Base-by-base conservation (phyloP, 768 basidiomycete genomes). In the Chiua virens region DNA sequence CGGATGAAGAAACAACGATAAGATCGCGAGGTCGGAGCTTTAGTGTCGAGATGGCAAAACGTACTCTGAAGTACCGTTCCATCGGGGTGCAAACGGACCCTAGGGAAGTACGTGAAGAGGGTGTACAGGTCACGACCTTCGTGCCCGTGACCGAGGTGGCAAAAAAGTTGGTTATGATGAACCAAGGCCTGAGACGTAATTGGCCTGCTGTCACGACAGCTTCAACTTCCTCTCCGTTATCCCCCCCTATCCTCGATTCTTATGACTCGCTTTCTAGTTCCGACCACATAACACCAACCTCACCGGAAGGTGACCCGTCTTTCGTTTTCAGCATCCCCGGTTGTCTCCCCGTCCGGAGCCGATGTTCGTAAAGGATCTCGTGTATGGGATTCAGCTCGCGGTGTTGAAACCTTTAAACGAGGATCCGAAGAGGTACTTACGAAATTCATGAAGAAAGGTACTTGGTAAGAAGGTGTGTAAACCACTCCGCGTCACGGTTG, bases 341-440 rank as follows among this genome's bases (percentile, higher is more conserved):
- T 82, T n/a, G 79, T 80, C 11, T 71, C 74, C 23, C 83, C 85
- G 0, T 82, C 83, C 1, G 60, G 73, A 22, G 78, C 81, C 67
- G 34, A 68, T 73, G 43, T 27, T 18, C 70, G 66, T 35, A 81
- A 79, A 59, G 75, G 78, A 20, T 79, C 78, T 3, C 79, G 91
- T 20, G 85, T 88, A 5, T 96, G 88, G 84, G 92, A 94, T 64
- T 92, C 92, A 17, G 83, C 85, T 10, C 83, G 92, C 20, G 87
- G 86, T 39, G 84, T 94, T 3, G 92, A 95, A 52, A 60, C 88
- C 36, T 92, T 94, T 72, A 94, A 92, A 68, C 82, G 81, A 45
- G 87, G 87, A 14, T 92, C 91, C 3, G 92, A 95, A 66, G 88
- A 94, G 60, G 90, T 93, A 22, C 75, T 95, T 25, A 82, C 87